Conservation (phyloP, 192 early-diverging fungal species). For the Coemansia sp. region DNA sequence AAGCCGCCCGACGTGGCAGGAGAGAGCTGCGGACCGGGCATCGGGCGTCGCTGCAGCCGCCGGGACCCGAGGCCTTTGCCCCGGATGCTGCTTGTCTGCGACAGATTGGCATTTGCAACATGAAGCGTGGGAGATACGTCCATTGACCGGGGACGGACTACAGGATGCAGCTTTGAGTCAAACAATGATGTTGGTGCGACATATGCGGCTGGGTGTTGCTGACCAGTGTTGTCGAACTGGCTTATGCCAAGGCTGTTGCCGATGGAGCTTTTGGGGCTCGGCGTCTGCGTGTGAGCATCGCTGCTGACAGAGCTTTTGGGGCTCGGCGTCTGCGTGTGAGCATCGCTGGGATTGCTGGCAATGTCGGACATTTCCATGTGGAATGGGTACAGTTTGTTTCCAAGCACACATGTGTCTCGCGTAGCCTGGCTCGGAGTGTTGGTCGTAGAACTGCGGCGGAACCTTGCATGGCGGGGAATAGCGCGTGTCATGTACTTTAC, state of each 20-base stretch:
- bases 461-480: slow-evolving; percentile 25
- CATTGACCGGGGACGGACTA: slow-evolving; percentile 35
- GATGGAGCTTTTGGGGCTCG: slow-evolving; percentile 2
- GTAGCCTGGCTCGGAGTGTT: slow-evolving; percentile 5
- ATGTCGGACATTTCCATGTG: not conserved
- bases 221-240: not conserved
- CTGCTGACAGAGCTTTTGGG: slow-evolving; percentile 1
- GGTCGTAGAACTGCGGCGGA: slow-evolving; percentile 5
- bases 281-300: not conserved
- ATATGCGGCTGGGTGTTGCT: slow-evolving; percentile 5
- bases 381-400: slow-evolving; percentile 18
- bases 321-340: not conserved
- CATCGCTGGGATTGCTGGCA: not conserved
- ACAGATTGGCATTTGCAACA: slow-evolving; percentile 5
- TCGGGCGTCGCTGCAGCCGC: slow-evolving; percentile 6
- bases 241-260: not conserved
- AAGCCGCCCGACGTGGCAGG: slow-evolving; percentile 9
- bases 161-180: slow-evolving; percentile 38
- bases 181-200: slow-evolving; percentile 6
- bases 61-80: not conserved
- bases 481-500: slow-evolving; percentile 25
- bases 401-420: slow-evolving; percentile 18
- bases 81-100: not conserved
- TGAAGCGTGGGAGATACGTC: slow-evolving; percentile 22
- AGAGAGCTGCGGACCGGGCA: slow-evolving; percentile 7